These are phyloP conservation scores for Danielia oregonensis DNA, from an alignment of 805 yeast species.

Conservation along the genomic window DNA sequence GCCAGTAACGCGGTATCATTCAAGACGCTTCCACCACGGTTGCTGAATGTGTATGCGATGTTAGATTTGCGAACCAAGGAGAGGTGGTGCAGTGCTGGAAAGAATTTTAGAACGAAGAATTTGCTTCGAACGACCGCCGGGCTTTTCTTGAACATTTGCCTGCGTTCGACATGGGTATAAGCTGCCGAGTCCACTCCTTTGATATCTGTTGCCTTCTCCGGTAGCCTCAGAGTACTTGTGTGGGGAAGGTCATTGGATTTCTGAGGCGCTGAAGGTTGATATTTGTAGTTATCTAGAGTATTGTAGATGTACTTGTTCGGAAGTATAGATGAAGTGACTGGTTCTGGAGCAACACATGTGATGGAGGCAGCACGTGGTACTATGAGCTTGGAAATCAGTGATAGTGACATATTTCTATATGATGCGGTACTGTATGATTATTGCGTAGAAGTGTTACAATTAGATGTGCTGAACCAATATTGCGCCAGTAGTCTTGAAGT, in stretches of 20 bases:
- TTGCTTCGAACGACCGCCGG: slow-evolving; percentile 17
- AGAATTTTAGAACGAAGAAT: slow-evolving; percentile 25
- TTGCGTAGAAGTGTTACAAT: no score
- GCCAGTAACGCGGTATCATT: slow-evolving; percentile 24
- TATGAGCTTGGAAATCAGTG: no score
- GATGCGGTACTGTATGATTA: no score
- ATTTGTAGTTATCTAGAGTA: no score
- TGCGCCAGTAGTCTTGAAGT: no score
- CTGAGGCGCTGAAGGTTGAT: no score
- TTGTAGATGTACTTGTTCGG: no score
- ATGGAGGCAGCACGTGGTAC: no score
- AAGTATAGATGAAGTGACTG: no score
- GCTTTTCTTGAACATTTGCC: slow-evolving; percentile 7
- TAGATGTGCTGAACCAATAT: no score
- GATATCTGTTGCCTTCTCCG: slow-evolving; percentile 30
- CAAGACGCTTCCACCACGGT: slow-evolving; percentile 23
- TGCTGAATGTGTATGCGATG: slow-evolving; percentile 33
- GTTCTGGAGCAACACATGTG: no score
- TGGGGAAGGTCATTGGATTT: slow-evolving; percentile 9
- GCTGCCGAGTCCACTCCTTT: slow-evolving; percentile 29
- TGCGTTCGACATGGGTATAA: slow-evolving; percentile 11
- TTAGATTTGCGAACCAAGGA: slow-evolving; percentile 34
- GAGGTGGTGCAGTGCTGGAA: slow-evolving; percentile 27
- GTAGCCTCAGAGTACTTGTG: slow-evolving; percentile 16
- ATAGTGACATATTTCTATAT: no score